Evolutionary conservation across 495 filamentous ascomycete genomes (phyloP), one percentile per base, ranked within the genome.

Genomic region (Parathielavia hyrcaniae): DNA sequence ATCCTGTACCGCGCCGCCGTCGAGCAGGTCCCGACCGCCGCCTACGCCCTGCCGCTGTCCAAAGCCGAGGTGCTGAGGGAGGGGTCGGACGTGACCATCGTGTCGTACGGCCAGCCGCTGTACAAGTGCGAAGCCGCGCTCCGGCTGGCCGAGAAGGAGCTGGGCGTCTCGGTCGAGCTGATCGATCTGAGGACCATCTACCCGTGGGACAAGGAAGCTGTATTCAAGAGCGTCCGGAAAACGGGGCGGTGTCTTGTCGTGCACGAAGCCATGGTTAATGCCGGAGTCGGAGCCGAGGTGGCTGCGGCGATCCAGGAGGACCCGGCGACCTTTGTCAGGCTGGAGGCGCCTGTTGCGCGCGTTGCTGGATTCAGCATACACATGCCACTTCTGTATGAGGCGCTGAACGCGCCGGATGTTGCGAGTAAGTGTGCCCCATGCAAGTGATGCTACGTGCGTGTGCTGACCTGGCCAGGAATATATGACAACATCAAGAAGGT

Each of bases 261-360:
- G 10, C 93, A 98, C 69, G 93, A 98, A 72, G 86, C 89, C 55
- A 96, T 96, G 89, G 77, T 95, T 53, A 97, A 96, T 70, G 91
- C 89, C 14, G 95, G 93, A 13, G 81, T 97, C 22, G 93, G 95
- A 11, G 91, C 95, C 17, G 91, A 97, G 67, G 85, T 98, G 5
- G 90, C 95, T 0, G 89, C 90, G 1, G 91, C 90, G 10, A 88
- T 98, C 54, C 92, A 97, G 67, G 89, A 92, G 50, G 82, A 83
- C 47, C 63, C 75, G n/a, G 76, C 81, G 46, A 89, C 90, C 1
- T 98, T 98, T 67, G 68, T 96, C 65, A 81, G 83, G 22, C 74
- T 98, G 5, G 91, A 97, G 64, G 92, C 93, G n/a, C 93, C 93
- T 0, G 89, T 98, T 17, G 84, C 87, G 59, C 83, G 93, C 43